Conservation (phyloP, 257 asterid genomes). For the Scutellaria barbata region DNA sequence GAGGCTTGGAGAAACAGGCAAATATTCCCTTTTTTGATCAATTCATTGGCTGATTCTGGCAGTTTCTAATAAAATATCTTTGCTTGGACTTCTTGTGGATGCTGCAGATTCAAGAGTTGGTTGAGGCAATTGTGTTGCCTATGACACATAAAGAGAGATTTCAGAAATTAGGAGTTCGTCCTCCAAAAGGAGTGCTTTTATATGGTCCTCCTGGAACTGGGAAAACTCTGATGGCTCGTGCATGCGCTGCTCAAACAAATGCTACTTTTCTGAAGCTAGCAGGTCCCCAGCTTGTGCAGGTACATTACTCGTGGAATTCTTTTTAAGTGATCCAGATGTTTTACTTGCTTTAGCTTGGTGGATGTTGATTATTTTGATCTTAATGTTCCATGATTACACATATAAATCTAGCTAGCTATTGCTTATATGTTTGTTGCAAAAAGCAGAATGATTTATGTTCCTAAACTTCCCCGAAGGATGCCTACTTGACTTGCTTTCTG, state of each 20-base stretch:
- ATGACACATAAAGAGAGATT: conserved; percentile 89
- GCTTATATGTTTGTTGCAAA: not conserved
- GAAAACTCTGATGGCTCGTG: conserved; percentile 90
- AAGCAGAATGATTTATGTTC: not conserved
- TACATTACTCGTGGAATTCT: conserved; percentile 18
- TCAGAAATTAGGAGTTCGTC: conserved; percentile 82
- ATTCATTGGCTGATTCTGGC: not conserved
- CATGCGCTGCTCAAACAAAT: conserved; percentile 96
- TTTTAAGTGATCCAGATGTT: not conserved
- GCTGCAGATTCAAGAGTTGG: conserved; percentile 84
- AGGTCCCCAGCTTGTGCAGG: conserved; percentile 98
- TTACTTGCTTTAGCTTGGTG: conserved; percentile 28
- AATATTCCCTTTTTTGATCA: conserved; percentile 13
- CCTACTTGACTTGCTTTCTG: not conserved
- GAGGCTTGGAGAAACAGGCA: conserved; percentile 97
- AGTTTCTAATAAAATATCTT: not conserved
- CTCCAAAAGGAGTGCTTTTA: conserved; percentile 87
- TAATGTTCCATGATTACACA: not conserved
- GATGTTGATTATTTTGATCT: conserved; percentile 9
- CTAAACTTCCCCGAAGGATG: not conserved
- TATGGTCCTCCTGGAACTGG: conserved; percentile 97
- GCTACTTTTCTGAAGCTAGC: conserved; percentile 95
- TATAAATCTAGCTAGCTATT: not conserved
- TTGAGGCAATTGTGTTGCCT: conserved; percentile 88
- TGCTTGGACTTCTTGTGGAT: not conserved